Evolutionary conservation across 371 early-diverging fungal genomes (phyloP), one percentile per base, ranked within the genome.

Genomic region (Rhizopus delemar): DNA sequence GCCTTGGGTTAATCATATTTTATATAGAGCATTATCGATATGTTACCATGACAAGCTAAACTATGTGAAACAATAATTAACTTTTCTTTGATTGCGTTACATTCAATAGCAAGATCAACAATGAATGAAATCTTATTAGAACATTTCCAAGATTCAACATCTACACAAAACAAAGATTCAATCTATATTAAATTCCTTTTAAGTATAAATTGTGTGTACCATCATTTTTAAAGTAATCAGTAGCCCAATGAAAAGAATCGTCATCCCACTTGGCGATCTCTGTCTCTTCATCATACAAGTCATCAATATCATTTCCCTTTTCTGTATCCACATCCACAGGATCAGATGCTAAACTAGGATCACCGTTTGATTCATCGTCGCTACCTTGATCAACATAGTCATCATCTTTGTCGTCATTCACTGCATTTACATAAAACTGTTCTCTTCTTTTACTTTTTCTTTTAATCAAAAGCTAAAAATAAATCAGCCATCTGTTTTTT

Each of bases 11-110:
- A 32, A 33, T 49, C 2, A 41, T 9, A 28, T 22, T 22, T 22
- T 22, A 22, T 22, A 22, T 22, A 22, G 12, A 7, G 2, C 39
- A 2, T 2, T 9, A 9, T 7, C n/a, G 1, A 11, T 13, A 0
- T 56, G 32, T 39, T 46, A 54, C 73, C 83, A 5, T 92, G 68
- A 13, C 85, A 86, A 0, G 83, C 77, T 6, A 91, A 66, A 62
- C 87, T 87, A 41, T 90, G 84, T 5, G 86, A 83, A 51, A 92
- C 92, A n/a, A 93, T 67, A 12, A 93, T 70, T 9, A 89, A 69
- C 39, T 91, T 91, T 46, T 94, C 92, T 31, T 73, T 68, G 1
- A 71, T 38, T 2, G 36, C 41, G 8, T 65, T 65, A 46, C 85
- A 77, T 32, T 67, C 63, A 3, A 61, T 53, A 0, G 53, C 53